Base-by-base conservation (phyloP, 1,139 yeast species). In the Hanseniaspora uvarum region DNA sequence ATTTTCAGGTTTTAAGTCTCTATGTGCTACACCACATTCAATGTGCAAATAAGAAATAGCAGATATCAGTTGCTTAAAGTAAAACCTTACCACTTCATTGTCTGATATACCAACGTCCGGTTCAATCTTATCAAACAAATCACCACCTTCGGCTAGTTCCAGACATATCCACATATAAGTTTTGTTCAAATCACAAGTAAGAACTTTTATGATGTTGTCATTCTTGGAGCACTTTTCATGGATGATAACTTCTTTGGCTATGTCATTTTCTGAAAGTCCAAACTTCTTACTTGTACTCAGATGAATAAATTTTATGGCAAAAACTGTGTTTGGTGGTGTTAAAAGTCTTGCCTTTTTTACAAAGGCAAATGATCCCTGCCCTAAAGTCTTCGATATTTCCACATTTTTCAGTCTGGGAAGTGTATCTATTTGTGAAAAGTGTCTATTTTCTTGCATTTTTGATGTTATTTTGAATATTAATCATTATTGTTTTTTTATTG, bases 1-100 rank as follows among this genome's bases (percentile, higher is more conserved):
- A 63, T 87, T 87, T 63, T 87, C 96, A 0, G 96, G 96, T 63
- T 87, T 87, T 56, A 88, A 84, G 64, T 87, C 95, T 58, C 96
- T 68, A 69, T 87, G 96, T 5, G 94, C 89, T 43, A 87, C 83
- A 52, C 92, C 87, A 56, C 68, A 64, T 51, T 75, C 76, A 2
- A 74, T 71, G 64, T 87, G 96, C 41, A 86, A 64, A 60, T 72
- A 79, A 5, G 70, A 71, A 16, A 80, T 66, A 0, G 83, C 84
- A 54, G 74, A 77, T 1, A 80, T 70, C 57, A 82, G 66, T 59
- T 82, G 86, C 48, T 74, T 75, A 63, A 81, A 82, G 61, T 81
- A 83, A 61, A 83, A 77, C 58, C 81, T 86, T 0, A 85, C 83
- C 24, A 82, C 74, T 39, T 79, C 81, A 55, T 75, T 78, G 56